Base-by-base conservation (phyloP, 2,329 filamentous ascomycete genomes). In the Penicillium sp. region DNA sequence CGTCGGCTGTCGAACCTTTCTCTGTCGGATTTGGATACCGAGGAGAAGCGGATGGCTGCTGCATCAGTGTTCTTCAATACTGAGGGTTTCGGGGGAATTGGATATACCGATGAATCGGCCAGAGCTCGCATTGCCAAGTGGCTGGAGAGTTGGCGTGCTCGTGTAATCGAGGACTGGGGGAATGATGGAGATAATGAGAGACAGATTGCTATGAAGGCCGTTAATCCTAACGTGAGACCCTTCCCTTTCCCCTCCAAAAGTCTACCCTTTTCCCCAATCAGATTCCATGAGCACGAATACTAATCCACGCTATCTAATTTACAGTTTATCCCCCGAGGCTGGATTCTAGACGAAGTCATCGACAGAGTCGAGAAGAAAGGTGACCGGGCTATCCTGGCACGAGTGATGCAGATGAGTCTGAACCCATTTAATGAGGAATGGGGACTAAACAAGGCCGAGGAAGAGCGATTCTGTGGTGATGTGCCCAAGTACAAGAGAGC, bases 291-390 rank as follows among this genome's bases (percentile, higher is more conserved):
- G 40, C 8, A 10, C 9, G 30, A 17, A 13, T 13, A 15, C 22
- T 54, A 42, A 26, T 13, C 15, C 17, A 26, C 10, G 7, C 12
- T 12, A 19, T 28, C 10, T 3, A 19, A 12, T 12, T 8, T 55
- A 24, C 54, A 86, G 80, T 99, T 99, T 72, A 83, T 97, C 0
- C 92, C 95, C 0, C 86, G 93, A 51, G 89, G 91, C 19, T 99
- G 94, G 93, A 87, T 99, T 56, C 83, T 99, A 22, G 94, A 98
- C 75, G 95, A 99, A 77, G 77, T 99, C 15, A 98, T 99, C 68
- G 87, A 90, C 50, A 86, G 92, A 10, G 93, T 98, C 0, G 92
- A 98, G 77, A 91, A 91, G 75, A 88, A 89, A 56, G 87, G 88
- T 2, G 93, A 99, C 72, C 84, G 91, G 59, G 89, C 93, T 9